A percentile compares a stretch with the other conserved stretches of the same genome.
Conservation (phyloP, 1,284 basidiomycete genomes). For the Apiotrichum domesticum region DNA sequence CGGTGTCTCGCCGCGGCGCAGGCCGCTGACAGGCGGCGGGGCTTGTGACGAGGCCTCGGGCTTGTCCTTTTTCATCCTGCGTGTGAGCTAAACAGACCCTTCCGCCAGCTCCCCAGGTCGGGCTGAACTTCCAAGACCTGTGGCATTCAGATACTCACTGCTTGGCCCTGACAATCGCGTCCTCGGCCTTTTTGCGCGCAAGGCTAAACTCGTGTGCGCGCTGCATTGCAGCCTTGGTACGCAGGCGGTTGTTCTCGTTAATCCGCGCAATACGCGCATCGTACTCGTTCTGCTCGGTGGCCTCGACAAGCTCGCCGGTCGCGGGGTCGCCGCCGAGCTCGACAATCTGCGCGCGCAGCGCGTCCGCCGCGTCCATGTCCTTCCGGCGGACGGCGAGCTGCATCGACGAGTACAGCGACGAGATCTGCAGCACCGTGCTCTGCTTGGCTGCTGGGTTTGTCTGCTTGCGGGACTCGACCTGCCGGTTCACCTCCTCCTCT, state of each 20-base stretch:
- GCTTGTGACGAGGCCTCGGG: slow-evolving; percentile 2
- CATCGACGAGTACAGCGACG: slow-evolving; percentile 52
- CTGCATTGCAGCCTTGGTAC: slow-evolving; percentile 69
- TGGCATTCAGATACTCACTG: slow-evolving; percentile 15
- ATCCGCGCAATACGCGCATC: slow-evolving; percentile 64
- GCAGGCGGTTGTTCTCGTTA: slow-evolving; percentile 79
- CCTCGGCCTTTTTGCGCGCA: slow-evolving; percentile 57
- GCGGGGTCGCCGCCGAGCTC: slow-evolving; percentile 49
- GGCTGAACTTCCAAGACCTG: too few species aligned
- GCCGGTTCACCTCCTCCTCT: slow-evolving; percentile 63
- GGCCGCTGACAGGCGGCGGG: slow-evolving; percentile 21
- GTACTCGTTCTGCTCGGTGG: slow-evolving; percentile 45
- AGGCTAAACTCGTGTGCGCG: slow-evolving; percentile 65
- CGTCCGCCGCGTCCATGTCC: slow-evolving; percentile 57
- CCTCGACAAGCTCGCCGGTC: slow-evolving; percentile 24
- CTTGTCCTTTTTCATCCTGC: slow-evolving; percentile 4
- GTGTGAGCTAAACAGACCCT: too few species aligned
- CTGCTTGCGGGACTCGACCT: slow-evolving; percentile 52
- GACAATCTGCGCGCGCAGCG: slow-evolving; percentile 60
- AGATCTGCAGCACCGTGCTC: slow-evolving; percentile 51
- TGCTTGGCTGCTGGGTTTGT: slow-evolving; percentile 52
- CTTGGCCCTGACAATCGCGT: slow-evolving; percentile 36
- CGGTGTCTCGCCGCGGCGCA: slow-evolving; percentile 40
- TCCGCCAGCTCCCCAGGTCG: too few species aligned
- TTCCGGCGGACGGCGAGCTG: slow-evolving; percentile 65